Evolutionary conservation across 2,329 filamentous ascomycete genomes (phyloP).

Genomic region (Fusarium sp.): DNA sequence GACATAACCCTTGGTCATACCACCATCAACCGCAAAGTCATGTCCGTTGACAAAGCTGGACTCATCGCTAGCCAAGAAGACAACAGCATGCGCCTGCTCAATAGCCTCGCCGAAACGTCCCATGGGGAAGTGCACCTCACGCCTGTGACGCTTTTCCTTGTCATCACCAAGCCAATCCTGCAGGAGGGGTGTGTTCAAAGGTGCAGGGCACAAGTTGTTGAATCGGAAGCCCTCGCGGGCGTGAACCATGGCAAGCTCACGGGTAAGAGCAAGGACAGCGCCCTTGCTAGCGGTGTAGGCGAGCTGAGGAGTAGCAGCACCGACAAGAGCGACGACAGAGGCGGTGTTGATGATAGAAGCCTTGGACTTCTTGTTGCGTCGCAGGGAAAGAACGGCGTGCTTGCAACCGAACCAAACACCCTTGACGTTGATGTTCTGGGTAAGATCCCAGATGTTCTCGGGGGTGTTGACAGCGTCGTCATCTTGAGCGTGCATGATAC

Average conservation of each 20-base stretch:
- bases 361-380: slow-evolving; percentile 82
- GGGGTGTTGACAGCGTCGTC: slow-evolving; percentile 86
- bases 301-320: slow-evolving; percentile 88
- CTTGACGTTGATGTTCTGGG: slow-evolving; percentile 96
- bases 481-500: slow-evolving; percentile 93
- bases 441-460: slow-evolving; percentile 94
- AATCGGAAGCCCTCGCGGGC: slow-evolving; percentile 91
- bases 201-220: slow-evolving; percentile 91
- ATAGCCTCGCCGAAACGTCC: slow-evolving; percentile 94
- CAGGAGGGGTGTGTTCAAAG: slow-evolving; percentile 90
- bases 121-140: slow-evolving; percentile 90
- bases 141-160: slow-evolving; percentile 81
- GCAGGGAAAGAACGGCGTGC: slow-evolving; percentile 87
- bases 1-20: slow-evolving; percentile 93
- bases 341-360: slow-evolving; percentile 94
- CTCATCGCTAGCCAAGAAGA: slow-evolving; percentile 91
- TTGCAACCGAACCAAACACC: slow-evolving; percentile 98
- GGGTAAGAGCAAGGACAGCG: slow-evolving; percentile 89
- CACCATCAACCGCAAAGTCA: slow-evolving; percentile 96
- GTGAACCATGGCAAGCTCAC: slow-evolving; percentile 92
- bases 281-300: slow-evolving; percentile 97
- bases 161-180: slow-evolving; percentile 96
- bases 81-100: slow-evolving; percentile 90
- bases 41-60: slow-evolving; percentile 90
- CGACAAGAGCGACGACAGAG: slow-evolving; percentile 88